These are phyloP conservation scores for Xylaria sp. DNA, from an alignment of 2,329 filamentous ascomycete species.

Conservation along the genomic window DNA sequence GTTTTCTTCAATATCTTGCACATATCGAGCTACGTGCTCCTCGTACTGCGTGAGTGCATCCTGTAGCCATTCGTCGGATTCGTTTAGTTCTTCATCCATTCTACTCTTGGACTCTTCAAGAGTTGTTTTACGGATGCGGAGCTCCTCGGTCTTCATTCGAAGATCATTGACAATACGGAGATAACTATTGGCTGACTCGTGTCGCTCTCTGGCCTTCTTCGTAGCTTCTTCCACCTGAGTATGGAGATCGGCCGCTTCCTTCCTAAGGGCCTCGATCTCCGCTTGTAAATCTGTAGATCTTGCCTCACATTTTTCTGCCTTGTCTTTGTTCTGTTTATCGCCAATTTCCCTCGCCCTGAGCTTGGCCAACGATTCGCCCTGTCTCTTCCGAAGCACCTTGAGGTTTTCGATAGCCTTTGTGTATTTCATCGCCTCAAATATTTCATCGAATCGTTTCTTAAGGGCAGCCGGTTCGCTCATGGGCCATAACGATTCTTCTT, in stretches of 20 bases:
- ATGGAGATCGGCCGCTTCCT: constrained; percentile 67
- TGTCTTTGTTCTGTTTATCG: constrained; percentile 85
- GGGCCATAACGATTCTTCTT: constrained; percentile 97
- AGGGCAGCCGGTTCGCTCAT: constrained; percentile 86
- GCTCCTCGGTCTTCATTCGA: constrained; percentile 79
- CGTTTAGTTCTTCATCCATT: constrained; percentile 76
- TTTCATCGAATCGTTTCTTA: constrained; percentile 96
- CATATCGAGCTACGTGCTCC: constrained; percentile 73
- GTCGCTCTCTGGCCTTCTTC: constrained; percentile 70
- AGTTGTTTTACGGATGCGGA: constrained; percentile 74
- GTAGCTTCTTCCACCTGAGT: constrained; percentile 70
- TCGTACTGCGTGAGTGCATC: constrained; percentile 80
- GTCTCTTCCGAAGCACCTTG: constrained; percentile 83
- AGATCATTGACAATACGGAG: constrained; percentile 79
- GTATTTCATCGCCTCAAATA: constrained; percentile 96
- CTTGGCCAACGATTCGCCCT: constrained; percentile 77
- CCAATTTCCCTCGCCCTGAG: constrained; percentile 80
- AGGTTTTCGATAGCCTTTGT: constrained; percentile 97
- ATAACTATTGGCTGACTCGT: constrained; percentile 77
- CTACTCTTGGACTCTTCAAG: constrained; percentile 76
- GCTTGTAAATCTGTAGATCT: constrained; percentile 70
- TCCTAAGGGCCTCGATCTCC: constrained; percentile 71
- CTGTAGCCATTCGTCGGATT: constrained; percentile 80
- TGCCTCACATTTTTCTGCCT: constrained; percentile 77
- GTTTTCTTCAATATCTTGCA: constrained; percentile 70